Evolutionary conservation across 805 yeast genomes (phyloP).

Genomic region (Wickerhamomyces canadensis): DNA sequence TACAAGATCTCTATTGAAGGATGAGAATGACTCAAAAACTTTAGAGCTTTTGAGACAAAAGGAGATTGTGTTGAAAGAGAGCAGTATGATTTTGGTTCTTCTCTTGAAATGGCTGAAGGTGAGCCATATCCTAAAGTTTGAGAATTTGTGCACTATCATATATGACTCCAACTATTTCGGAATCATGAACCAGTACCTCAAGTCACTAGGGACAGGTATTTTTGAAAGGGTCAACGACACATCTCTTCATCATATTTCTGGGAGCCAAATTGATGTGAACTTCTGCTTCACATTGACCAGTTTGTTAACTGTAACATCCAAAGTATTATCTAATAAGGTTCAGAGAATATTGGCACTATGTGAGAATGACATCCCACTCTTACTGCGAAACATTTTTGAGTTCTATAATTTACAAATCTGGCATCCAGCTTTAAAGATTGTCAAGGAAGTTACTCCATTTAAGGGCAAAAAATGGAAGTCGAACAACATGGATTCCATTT

Average conservation of each 20-base stretch:
- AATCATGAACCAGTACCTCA: conserved; percentile 15
- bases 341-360: conserved; percentile 65
- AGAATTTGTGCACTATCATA: conserved; percentile 62
- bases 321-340: conserved; percentile 59
- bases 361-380: conserved; percentile 58
- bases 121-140: conserved; percentile 74
- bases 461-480: conserved; percentile 94
- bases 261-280: conserved; percentile 27
- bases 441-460: conserved; percentile 80
- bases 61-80: conserved; percentile 55
- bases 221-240: conserved; percentile 27
- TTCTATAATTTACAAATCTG: conserved; percentile 60
- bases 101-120: conserved; percentile 74
- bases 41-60: conserved; percentile 55
- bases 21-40: conserved; percentile 23
- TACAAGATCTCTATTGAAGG: conserved; percentile 8
- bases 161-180: conserved; percentile 63
- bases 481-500: conserved; percentile 87
- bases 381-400: conserved; percentile 49
- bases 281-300: conserved; percentile 46
- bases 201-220: conserved; percentile 17
- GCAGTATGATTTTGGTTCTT: conserved; percentile 45
- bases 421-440: conserved; percentile 63
- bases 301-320: conserved; percentile 49
- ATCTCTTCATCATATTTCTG: conserved; percentile 5